These are phyloP conservation scores for Alternaria sp. DNA, from an alignment of 2,329 filamentous ascomycete species.

Conservation along the genomic window DNA sequence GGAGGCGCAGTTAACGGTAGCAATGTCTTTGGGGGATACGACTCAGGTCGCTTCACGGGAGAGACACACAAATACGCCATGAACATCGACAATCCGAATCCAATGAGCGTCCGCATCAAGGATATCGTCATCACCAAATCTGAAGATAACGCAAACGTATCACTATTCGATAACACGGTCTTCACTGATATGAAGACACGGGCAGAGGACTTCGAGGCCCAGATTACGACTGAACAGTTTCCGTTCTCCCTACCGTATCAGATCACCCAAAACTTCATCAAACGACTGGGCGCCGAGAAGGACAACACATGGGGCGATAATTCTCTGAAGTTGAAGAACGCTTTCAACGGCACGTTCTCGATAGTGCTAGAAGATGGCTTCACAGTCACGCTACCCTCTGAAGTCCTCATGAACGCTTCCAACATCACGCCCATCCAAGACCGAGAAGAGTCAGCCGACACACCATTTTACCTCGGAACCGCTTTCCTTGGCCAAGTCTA, in stretches of 20 bases:
- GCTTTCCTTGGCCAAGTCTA: conserved; percentile 54
- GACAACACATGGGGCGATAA: conserved; percentile 48
- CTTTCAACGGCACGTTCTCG: conserved; percentile 50
- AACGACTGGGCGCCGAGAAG: conserved; percentile 41
- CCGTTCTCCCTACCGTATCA: conserved; percentile 50
- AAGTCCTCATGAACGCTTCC: conserved; percentile 48
- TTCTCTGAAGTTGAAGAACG: conserved; percentile 45
- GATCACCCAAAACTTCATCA: conserved; percentile 51
- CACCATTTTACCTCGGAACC: conserved; percentile 47
- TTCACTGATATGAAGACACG: conserved; percentile 43
- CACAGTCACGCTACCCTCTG: conserved; percentile 47
- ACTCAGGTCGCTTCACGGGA: conserved; percentile 51
- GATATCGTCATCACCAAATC: conserved; percentile 48
- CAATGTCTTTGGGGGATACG: conserved; percentile 54
- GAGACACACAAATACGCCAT: conserved; percentile 42
- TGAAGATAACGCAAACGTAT: conserved; percentile 38
- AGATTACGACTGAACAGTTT: conserved; percentile 52
- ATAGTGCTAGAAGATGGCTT: conserved; percentile 51
- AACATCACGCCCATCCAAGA: conserved; percentile 47
- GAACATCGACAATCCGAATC: conserved; percentile 38
- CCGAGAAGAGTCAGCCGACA: conserved; percentile 32
- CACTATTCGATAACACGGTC: conserved; percentile 39
- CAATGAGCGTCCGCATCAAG: conserved; percentile 49
- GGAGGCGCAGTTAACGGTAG: conserved; percentile 52
- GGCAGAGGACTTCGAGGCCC: conserved; percentile 46